Conservation (phyloP, 2,329 filamentous ascomycete genomes). For the Fusarium tuaranense region DNA sequence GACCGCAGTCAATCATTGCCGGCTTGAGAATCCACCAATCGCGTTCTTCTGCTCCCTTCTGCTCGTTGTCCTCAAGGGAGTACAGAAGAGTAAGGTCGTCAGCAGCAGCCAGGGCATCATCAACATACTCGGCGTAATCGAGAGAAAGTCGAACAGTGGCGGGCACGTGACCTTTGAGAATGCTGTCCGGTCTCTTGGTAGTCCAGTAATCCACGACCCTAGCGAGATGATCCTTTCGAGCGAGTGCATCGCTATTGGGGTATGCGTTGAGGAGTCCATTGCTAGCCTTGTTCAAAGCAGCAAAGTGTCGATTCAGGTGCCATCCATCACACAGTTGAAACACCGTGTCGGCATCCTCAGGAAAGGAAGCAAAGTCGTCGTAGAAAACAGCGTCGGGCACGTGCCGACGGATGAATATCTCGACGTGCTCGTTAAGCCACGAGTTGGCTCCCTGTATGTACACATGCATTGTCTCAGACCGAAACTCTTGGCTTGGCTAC, state of each 20-base stretch:
- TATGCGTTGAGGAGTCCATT: slow-evolving; percentile 53
- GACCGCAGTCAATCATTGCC: slow-evolving; percentile 54
- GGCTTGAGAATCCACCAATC: slow-evolving; percentile 57
- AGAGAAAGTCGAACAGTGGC: slow-evolving; percentile 50
- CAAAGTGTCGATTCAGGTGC: slow-evolving; percentile 50
- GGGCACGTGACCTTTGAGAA: slow-evolving; percentile 47
- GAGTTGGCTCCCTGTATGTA: slow-evolving; percentile 36
- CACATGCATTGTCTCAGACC: slow-evolving; percentile 30
- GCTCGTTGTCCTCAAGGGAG: slow-evolving; percentile 51
- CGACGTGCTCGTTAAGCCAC: slow-evolving; percentile 51
- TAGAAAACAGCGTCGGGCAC: slow-evolving; percentile 46
- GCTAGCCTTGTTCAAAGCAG: slow-evolving; percentile 45
- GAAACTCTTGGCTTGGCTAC: neutral
- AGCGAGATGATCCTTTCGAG: slow-evolving; percentile 52
- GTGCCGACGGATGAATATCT: slow-evolving; percentile 45
- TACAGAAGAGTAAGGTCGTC: slow-evolving; percentile 51
- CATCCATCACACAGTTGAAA: slow-evolving; percentile 53
- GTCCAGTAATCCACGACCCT: slow-evolving; percentile 52
- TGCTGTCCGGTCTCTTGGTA: slow-evolving; percentile 49
- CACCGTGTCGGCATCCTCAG: slow-evolving; percentile 30
- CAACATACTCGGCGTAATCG: slow-evolving; percentile 54
- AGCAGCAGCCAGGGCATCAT: slow-evolving; percentile 51
- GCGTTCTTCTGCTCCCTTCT: slow-evolving; percentile 41
- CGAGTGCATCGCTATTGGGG: slow-evolving; percentile 53
- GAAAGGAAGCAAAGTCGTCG: slow-evolving; percentile 45